phyloP scores from a whole-genome alignment of 202 grass and related monocot genomes.

The Musa balbisiana region DNA sequence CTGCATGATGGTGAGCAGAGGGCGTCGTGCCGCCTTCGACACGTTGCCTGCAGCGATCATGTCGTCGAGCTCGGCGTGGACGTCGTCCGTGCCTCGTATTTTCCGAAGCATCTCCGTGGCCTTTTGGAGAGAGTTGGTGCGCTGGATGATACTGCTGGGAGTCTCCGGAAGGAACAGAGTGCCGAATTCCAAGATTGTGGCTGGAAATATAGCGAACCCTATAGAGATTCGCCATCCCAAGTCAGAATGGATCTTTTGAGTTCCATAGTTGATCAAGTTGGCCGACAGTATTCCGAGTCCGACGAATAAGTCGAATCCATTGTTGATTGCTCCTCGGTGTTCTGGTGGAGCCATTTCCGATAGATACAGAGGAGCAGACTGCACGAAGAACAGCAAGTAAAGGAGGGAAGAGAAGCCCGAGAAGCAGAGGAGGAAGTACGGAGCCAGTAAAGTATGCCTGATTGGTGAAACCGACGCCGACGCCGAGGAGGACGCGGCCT shows the following conservation, averaged over 20 bases:
- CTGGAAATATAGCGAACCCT: not conserved
- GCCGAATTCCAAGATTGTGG: not conserved
- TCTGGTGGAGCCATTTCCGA: conserved; percentile 8
- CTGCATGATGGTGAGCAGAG: not conserved
- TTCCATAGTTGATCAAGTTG: conserved; percentile 10
- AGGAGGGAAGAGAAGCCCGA: not conserved
- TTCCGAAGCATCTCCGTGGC: not conserved
- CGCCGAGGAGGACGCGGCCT: conserved; percentile 1
- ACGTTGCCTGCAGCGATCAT: not conserved
- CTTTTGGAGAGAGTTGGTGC: not conserved
- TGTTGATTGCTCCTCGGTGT: conserved; percentile 1
- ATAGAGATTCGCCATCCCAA: not conserved
- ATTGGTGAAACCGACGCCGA: conserved; percentile 14
- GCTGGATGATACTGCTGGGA: not conserved
- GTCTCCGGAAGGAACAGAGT: conserved; percentile 7
- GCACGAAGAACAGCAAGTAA: not conserved
- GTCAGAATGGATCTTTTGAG: not conserved
- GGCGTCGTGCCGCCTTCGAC: not conserved
- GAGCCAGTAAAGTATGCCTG: not conserved
- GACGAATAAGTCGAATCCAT: not conserved
- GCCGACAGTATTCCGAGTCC: not conserved
- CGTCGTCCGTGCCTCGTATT: conserved; percentile 10
- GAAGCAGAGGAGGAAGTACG: not conserved
- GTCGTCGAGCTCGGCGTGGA: conserved; percentile 1
- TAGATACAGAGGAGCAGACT: conserved; percentile 8